Conservation (phyloP, 2,329 filamentous ascomycete genomes). For the Akanthomyces uredinophilus region DNA sequence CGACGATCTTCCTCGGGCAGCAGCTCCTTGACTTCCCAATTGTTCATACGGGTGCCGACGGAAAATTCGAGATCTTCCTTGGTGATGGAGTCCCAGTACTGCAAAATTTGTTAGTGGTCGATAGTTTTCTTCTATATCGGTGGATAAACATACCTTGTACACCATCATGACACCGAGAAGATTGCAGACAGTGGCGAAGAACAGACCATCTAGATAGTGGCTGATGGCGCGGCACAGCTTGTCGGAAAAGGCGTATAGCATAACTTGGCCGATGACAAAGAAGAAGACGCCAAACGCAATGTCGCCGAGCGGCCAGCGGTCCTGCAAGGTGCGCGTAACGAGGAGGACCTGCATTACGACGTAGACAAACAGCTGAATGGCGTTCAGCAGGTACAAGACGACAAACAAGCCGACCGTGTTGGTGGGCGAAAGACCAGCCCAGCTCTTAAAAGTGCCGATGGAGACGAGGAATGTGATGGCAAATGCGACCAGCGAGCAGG, state of each 20-base stretch:
- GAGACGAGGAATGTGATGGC: conserved; percentile 80
- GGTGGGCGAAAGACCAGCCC: conserved; percentile 77
- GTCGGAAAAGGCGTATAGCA: conserved; percentile 84
- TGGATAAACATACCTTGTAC: conserved; percentile 68
- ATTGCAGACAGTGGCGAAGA: conserved; percentile 93
- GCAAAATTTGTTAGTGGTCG: conserved; percentile 12
- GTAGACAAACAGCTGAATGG: conserved; percentile 79
- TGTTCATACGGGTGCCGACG: conserved; percentile 89
- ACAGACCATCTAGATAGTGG: conserved; percentile 91
- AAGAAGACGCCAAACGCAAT: conserved; percentile 88
- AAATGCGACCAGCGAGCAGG: conserved; percentile 76
- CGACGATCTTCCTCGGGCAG: conserved; percentile 76
- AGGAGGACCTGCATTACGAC: conserved; percentile 82
- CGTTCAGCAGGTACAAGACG: conserved; percentile 87
- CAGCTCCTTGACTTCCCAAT: conserved; percentile 96
- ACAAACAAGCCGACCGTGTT: conserved; percentile 88
- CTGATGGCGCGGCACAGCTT: conserved; percentile 77
- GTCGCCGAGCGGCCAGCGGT: conserved; percentile 91
- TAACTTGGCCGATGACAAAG: conserved; percentile 85
- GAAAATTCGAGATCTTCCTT: conserved; percentile 98
- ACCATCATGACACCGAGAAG: conserved; percentile 98
- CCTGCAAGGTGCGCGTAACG: conserved; percentile 83
- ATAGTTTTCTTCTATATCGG: too few relatives aligned
- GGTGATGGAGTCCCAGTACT: conserved; percentile 99
- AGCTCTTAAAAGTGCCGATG: conserved; percentile 86